Conservation (phyloP, 2,329 filamentous ascomycete genomes). For the Phaeophleospora eucalypticola region DNA sequence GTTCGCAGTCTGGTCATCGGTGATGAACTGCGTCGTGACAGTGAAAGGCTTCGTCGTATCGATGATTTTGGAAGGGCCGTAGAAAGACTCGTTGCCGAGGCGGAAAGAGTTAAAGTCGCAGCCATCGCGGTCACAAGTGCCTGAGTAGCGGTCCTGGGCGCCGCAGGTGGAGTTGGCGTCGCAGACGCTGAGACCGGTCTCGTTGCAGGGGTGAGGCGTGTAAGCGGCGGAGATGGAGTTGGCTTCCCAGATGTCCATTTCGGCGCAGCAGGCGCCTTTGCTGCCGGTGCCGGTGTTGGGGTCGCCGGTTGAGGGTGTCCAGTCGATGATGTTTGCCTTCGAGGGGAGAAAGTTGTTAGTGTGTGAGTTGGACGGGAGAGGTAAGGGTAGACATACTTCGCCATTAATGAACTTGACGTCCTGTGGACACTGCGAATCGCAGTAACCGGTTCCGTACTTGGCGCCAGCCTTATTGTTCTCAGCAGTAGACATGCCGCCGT, state of each 20-base stretch:
- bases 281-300: conserved; percentile 30
- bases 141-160: conserved; percentile 43
- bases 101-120: conserved; percentile 69
- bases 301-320: conserved; percentile 23
- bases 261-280: conserved; percentile 61
- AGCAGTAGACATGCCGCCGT: conserved; percentile 55
- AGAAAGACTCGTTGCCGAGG: conserved; percentile 61
- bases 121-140: conserved; percentile 64
- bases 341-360: conserved; percentile 13
- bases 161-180: conserved; percentile 50
- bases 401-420: conserved; percentile 33
- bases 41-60: conserved; percentile 59
- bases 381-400: conserved; percentile 7
- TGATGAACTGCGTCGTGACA: conserved; percentile 65
- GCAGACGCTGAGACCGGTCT: conserved; percentile 35
- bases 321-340: conserved; percentile 45
- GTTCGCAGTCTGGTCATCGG: conserved; percentile 45
- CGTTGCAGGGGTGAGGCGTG: conserved; percentile 62
- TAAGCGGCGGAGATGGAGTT: conserved; percentile 61
- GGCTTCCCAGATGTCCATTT: conserved; percentile 68
- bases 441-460: conserved; percentile 55
- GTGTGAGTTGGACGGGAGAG: too few relatives aligned
- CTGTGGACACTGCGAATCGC: conserved; percentile 46
- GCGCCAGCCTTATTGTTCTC: conserved; percentile 38
- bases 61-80: conserved; percentile 55